Conservation (phyloP, 371 early-diverging fungal species). For the Lichtheimia corymbifera region DNA sequence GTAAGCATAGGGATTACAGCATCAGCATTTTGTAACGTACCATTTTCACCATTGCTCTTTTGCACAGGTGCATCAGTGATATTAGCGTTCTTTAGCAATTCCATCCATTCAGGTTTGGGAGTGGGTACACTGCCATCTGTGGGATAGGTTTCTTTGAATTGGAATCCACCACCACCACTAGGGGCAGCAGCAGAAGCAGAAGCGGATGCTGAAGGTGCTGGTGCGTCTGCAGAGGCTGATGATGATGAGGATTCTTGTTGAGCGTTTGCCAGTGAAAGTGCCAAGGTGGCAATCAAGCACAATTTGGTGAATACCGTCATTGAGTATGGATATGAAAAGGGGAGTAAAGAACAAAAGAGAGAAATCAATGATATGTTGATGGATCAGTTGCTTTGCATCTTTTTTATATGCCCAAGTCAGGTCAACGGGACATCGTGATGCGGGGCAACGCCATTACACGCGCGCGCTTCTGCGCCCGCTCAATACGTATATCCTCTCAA, state of each 20-base stretch:
- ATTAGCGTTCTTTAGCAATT: constrained; percentile 29
- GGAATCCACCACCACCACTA: constrained; percentile 14
- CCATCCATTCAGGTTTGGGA: constrained; percentile 55
- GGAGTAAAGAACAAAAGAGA: not conserved
- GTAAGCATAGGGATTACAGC: not conserved
- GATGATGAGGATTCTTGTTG: constrained; percentile 13
- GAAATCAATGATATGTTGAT: not conserved
- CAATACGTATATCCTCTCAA: too few species aligned
- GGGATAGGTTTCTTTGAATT: constrained; percentile 44
- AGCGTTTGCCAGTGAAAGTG: constrained; percentile 17
- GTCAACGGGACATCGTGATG: too few species aligned
- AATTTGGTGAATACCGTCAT: constrained; percentile 22
- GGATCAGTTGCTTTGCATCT: not conserved
- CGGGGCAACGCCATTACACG: too few species aligned
- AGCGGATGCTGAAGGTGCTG: constrained; percentile 13
- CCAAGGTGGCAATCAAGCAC: constrained; percentile 17
- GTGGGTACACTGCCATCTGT: constrained; percentile 32
- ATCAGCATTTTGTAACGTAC: constrained; percentile 3
- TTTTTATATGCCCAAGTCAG: too few species aligned
- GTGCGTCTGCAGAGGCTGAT: constrained; percentile 15
- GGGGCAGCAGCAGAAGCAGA: constrained; percentile 5
- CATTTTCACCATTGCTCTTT: constrained; percentile 26
- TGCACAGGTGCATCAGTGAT: constrained; percentile 45
- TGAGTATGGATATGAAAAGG: constrained; percentile 5
- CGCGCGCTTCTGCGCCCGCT: too few species aligned